These are phyloP conservation scores for Aspergillus hiratsukae DNA, from an alignment of 2,329 filamentous ascomycete genomes.

Conservation along the genomic window DNA sequence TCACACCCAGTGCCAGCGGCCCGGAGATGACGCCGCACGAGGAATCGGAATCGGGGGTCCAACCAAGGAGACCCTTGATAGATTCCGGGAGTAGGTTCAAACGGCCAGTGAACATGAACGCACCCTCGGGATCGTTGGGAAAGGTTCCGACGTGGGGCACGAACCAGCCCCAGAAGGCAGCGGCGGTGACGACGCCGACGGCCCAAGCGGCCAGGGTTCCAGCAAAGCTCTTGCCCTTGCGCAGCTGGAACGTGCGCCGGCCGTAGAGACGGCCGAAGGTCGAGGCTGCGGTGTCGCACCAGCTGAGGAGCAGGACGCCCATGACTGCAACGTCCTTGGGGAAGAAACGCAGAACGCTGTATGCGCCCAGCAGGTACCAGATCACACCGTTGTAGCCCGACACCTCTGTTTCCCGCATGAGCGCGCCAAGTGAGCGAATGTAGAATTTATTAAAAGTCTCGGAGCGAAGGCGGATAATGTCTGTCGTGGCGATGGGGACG, in stretches of 20 bases:
- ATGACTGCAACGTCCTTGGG: slow-evolving; percentile 92
- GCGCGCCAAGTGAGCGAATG: slow-evolving; percentile 74
- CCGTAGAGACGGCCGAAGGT: slow-evolving; percentile 91
- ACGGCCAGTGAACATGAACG: slow-evolving; percentile 76
- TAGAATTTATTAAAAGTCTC: slow-evolving; percentile 81
- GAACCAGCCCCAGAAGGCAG: slow-evolving; percentile 82
- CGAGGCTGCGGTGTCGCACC: slow-evolving; percentile 96
- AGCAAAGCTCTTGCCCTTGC: slow-evolving; percentile 85
- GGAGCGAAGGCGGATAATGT: slow-evolving; percentile 78
- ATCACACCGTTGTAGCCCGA: slow-evolving; percentile 94
- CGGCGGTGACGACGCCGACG: slow-evolving; percentile 77
- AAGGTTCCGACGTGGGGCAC: slow-evolving; percentile 65
- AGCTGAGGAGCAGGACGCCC: slow-evolving; percentile 83
- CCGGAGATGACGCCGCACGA: slow-evolving; percentile 59
- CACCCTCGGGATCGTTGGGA: slow-evolving; percentile 62
- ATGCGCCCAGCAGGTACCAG: slow-evolving; percentile 89
- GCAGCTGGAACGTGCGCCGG: slow-evolving; percentile 77
- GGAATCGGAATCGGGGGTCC: slow-evolving; percentile 53
- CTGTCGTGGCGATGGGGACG: slow-evolving; percentile 76
- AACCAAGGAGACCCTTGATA: slow-evolving; percentile 57
- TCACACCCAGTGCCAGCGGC: slow-evolving; percentile 66
- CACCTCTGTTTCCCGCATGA: slow-evolving; percentile 97
- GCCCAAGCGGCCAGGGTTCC: slow-evolving; percentile 80
- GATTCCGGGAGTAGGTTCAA: slow-evolving; percentile 63
- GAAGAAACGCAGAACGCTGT: slow-evolving; percentile 78